These are phyloP conservation scores for Ophiostoma tasmaniense DNA, from an alignment of 2,329 filamentous ascomycete species.

Conservation along the genomic window DNA sequence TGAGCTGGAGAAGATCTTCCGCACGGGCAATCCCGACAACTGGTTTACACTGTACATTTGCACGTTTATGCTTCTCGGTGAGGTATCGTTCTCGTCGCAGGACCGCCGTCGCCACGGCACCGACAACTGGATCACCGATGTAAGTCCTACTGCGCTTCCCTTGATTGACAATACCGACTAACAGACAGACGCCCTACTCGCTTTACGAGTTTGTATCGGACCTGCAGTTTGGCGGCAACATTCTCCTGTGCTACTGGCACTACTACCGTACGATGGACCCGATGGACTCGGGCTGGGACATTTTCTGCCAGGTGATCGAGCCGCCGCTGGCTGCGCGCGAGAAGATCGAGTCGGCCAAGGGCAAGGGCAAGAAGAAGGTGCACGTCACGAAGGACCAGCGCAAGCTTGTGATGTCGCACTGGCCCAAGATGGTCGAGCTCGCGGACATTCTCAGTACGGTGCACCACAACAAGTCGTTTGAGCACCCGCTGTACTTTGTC, in stretches of 20 bases:
- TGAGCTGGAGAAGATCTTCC: constrained; percentile 30
- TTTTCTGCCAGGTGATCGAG: constrained; percentile 21
- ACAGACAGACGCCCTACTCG: constrained; percentile 25
- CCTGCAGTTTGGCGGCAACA: constrained; percentile 39
- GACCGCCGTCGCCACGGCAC: constrained; percentile 37
- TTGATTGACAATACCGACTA: constrained; percentile 13
- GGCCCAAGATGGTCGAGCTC: constrained; percentile 22
- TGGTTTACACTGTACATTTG: constrained; percentile 34
- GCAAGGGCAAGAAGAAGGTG: constrained; percentile 24
- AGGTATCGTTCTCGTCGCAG: constrained; percentile 32
- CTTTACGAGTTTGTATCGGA: constrained; percentile 34
- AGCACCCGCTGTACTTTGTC: constrained; percentile 38
- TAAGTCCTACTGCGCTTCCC: neutral
- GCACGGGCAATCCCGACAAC: constrained; percentile 26
- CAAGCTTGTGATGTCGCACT: constrained; percentile 28
- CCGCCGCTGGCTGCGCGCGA: constrained; percentile 1
- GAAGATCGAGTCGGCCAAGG: constrained; percentile 23
- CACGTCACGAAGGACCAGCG: constrained; percentile 26
- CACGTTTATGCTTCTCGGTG: constrained; percentile 36
- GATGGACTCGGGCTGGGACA: constrained; percentile 24
- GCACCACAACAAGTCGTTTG: constrained; percentile 23
- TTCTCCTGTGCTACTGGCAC: constrained; percentile 42
- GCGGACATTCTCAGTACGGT: constrained; percentile 10
- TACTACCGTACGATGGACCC: constrained; percentile 37
- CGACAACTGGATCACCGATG: constrained; percentile 26